phyloP scores from a whole-genome alignment of 1,139 yeast genomes.

The Lodderomyces theae region DNA sequence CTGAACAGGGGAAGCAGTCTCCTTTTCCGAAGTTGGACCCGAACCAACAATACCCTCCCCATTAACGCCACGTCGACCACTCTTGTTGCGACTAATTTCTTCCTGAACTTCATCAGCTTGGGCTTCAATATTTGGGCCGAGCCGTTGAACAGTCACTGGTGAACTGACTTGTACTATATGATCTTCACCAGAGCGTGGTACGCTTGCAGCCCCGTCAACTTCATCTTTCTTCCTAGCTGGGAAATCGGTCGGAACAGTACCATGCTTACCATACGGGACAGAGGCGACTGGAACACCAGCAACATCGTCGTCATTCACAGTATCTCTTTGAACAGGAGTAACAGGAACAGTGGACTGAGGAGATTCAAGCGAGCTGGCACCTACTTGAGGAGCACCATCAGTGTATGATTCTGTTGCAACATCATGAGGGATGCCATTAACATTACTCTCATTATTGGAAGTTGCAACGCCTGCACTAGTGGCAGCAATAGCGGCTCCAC shows the following conservation, averaged over 20 bases:
- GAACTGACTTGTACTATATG: background rate
- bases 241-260: background rate
- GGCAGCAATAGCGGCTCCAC: background rate
- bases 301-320: background rate
- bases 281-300: background rate
- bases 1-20: background rate
- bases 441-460: background rate
- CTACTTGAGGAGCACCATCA: background rate
- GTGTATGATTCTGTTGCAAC: background rate
- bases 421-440: background rate
- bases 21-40: background rate
- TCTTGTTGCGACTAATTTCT: background rate
- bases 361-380: no score
- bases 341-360: background rate
- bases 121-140: background rate
- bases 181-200: background rate
- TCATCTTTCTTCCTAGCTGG: background rate
- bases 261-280: slow-evolving; percentile 1
- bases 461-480: background rate
- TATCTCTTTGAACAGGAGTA: background rate
- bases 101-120: slow-evolving; percentile 2
- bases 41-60: background rate
- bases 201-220: background rate
- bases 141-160: slow-evolving; percentile 1
- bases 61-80: background rate